These are phyloP conservation scores for Pichia sp. DNA, from an alignment of 1,139 yeast genomes.

Conservation along the genomic window DNA sequence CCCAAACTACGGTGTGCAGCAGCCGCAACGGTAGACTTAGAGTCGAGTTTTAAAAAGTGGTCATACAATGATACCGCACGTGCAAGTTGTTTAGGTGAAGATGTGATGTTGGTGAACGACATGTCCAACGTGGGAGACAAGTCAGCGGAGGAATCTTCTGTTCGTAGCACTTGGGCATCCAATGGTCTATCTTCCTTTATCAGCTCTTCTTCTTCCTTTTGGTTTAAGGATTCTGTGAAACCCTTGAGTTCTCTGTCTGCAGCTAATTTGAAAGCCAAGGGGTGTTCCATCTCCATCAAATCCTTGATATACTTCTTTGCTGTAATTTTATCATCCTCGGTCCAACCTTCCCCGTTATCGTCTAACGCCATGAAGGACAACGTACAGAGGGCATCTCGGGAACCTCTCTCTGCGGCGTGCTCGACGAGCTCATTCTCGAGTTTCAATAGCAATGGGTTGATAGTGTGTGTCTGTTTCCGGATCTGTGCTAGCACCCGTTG, in stretches of 20 bases:
- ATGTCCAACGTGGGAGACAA: constrained; percentile 17
- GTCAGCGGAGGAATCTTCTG: constrained; percentile 1
- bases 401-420: constrained; percentile 78
- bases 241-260: constrained; percentile 38
- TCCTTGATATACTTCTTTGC: constrained; percentile 61
- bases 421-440: constrained; percentile 72
- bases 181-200: background rate
- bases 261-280: constrained; percentile 46
- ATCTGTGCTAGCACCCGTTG: constrained; percentile 62
- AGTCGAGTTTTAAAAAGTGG: constrained; percentile 52
- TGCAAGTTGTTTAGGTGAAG: constrained; percentile 35
- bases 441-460: constrained; percentile 50
- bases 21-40: constrained; percentile 56
- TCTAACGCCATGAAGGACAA: constrained; percentile 59
- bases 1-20: constrained; percentile 76
- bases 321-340: constrained; percentile 37
- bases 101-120: constrained; percentile 18
- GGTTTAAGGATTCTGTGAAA: constrained; percentile 9
- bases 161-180: background rate
- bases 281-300: constrained; percentile 46
- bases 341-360: constrained; percentile 26
- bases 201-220: background rate
- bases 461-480: constrained; percentile 55
- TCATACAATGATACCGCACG: constrained; percentile 59
- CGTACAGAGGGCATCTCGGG: constrained; percentile 73